Base-by-base conservation (phyloP, 768 basidiomycete species). In the Kwoniella sp. region DNA sequence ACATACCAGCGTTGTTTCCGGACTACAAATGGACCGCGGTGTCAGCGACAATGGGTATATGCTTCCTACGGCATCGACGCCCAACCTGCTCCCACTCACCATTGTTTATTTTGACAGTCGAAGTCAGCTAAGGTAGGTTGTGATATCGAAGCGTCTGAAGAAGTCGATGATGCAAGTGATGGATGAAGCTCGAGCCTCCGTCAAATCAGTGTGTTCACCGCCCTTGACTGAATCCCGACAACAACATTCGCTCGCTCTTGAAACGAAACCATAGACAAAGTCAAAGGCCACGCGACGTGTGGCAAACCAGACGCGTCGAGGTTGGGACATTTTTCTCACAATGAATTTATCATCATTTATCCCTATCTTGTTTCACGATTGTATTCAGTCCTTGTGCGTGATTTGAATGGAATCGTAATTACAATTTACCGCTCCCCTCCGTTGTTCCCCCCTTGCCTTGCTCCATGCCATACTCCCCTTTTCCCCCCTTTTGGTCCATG, bases 1-100 rank as follows among this genome's bases (percentile, higher is more conserved):
- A 63, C 69, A 0, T 47, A 76, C 74, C 74, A 72, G 74, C 74
- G 72, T 75, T 73, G 60, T 70, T 75, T 25, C 68, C 62, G 34
- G 68, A 72, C 73, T 74, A 29, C 15, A 26, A 26, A 23, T 48
- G 8, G 22, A 45, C n/a, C n/a, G n/a, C n/a, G n/a, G 34, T 61
- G 20, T 38, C 30, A n/a, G n/a, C n/a, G n/a, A n/a, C n/a, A n/a
- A n/a, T n/a, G n/a, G n/a, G n/a, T n/a, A n/a, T n/a, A n/a, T n/a
- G n/a, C n/a, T n/a, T n/a, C n/a, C n/a, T n/a, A n/a, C n/a, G n/a
- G n/a, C 34, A 38, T 34, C 25, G 5, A 37, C 13, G 34, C 34
- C 5, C 34, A 13, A 5, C 5, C 7, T 29, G 30, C n/a, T 15
- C 25, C 17, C 12, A 45, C 61, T 63, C 56, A 63, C 62, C 67